Evolutionary conservation across 257 asterid species (phyloP).

Genomic region (Solanum microdontum): DNA sequence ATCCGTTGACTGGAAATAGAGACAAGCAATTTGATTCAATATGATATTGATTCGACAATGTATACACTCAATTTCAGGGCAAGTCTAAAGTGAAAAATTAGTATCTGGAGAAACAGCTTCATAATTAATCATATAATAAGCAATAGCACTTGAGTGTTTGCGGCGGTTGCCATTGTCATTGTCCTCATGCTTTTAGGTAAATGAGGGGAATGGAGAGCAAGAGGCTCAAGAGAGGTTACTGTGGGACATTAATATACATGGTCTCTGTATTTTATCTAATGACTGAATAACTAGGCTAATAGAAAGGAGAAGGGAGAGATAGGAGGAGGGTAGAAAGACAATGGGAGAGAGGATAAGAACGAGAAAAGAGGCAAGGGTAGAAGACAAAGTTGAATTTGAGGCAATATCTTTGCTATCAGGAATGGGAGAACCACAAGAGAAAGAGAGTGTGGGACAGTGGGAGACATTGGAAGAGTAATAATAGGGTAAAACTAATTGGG

Average conservation of each 20-base stretch:
- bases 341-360: background rate
- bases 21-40: background rate
- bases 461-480: background rate
- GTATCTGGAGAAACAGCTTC: background rate
- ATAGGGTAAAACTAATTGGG: background rate
- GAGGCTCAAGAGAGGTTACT: background rate
- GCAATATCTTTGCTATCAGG: background rate
- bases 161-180: background rate
- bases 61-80: background rate
- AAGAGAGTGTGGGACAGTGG: background rate
- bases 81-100: background rate
- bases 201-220: background rate
- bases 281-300: background rate
- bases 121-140: background rate
- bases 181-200: background rate
- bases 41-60: background rate
- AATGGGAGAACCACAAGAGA: background rate
- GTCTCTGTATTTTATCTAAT: background rate
- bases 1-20: background rate
- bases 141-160: background rate
- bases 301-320: background rate
- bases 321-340: background rate
- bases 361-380: background rate
- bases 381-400: background rate
- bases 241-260: background rate